Evolutionary conservation across 805 yeast genomes (phyloP).

Genomic region (Jamesozyma spencerorum): DNA sequence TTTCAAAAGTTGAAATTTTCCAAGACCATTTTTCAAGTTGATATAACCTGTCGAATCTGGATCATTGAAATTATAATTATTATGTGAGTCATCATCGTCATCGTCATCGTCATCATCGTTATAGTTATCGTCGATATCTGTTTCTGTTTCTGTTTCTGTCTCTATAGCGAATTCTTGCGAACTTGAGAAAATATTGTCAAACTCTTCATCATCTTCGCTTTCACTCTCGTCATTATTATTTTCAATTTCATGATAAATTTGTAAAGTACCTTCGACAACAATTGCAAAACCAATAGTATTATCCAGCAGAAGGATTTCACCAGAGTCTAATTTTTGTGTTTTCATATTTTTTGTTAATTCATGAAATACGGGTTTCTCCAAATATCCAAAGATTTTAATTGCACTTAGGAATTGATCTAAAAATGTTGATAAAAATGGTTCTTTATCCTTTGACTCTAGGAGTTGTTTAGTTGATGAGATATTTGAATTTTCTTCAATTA

Average conservation of each 20-base stretch:
- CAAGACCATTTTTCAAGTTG: slow-evolving; percentile 19
- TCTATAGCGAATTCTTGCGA: not conserved
- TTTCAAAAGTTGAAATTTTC: slow-evolving; percentile 62
- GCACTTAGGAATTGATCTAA: slow-evolving; percentile 86
- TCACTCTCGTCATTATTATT: slow-evolving; percentile 9
- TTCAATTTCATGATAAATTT: slow-evolving; percentile 57
- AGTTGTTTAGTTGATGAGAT: not conserved
- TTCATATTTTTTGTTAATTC: slow-evolving; percentile 88
- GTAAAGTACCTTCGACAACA: slow-evolving; percentile 85
- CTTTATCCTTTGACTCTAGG: slow-evolving; percentile 4
- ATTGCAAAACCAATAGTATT: slow-evolving; percentile 79
- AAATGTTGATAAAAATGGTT: slow-evolving; percentile 43
- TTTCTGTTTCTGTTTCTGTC: not conserved
- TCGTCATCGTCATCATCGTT: not conserved
- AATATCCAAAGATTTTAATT: slow-evolving; percentile 85
- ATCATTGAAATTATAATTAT: not conserved
- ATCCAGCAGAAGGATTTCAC: slow-evolving; percentile 66
- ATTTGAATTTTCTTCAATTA: not conserved
- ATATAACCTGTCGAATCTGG: slow-evolving; percentile 11
- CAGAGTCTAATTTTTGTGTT: slow-evolving; percentile 69
- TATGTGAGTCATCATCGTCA: slow-evolving; percentile 14
- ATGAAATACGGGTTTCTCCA: slow-evolving; percentile 83
- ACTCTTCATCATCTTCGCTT: slow-evolving; percentile 6
- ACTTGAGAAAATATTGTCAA: slow-evolving; percentile 2
- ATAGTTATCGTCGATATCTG: not conserved